These are phyloP conservation scores for Phytopythium chamaehyphon DNA, from an alignment of 352 stramenopile genomes.

Conservation along the genomic window DNA sequence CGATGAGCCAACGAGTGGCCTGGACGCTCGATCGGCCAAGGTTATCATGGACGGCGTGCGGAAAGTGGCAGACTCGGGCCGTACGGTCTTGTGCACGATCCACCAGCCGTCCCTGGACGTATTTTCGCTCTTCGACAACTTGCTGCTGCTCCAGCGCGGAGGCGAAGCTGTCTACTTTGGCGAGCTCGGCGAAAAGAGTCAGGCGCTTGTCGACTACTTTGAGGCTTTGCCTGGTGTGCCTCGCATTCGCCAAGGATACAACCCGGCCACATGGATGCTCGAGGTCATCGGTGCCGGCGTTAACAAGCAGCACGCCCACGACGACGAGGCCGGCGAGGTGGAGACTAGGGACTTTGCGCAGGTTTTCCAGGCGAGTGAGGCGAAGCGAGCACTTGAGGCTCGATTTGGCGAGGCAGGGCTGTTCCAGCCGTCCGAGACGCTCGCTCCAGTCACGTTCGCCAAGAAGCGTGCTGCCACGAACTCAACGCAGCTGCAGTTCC, in stretches of 20 bases:
- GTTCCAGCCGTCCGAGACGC: constrained; percentile 19
- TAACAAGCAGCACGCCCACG: constrained; percentile 19
- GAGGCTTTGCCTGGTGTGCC: constrained; percentile 57
- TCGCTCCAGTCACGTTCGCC: constrained; percentile 24
- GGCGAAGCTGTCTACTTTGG: constrained; percentile 61
- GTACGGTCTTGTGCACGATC: constrained; percentile 90
- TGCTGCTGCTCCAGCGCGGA: constrained; percentile 80
- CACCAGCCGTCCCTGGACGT: constrained; percentile 90
- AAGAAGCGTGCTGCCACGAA: constrained; percentile 42
- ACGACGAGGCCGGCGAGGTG: constrained; percentile 31
- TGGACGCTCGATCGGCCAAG: constrained; percentile 86
- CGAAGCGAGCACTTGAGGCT: constrained; percentile 20
- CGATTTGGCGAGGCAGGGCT: constrained; percentile 24
- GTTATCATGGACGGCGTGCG: constrained; percentile 87
- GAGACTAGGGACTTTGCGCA: constrained; percentile 23
- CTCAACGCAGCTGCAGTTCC: constrained; percentile 34
- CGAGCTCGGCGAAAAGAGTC: constrained; percentile 25
- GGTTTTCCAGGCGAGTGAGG: constrained; percentile 28
- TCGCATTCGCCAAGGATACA: constrained; percentile 64
- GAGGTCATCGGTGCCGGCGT: constrained; percentile 62
- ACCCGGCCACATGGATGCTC: constrained; percentile 67
- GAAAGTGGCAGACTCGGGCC: constrained; percentile 74
- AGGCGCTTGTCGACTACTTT: constrained; percentile 48
- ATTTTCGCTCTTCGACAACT: constrained; percentile 87
- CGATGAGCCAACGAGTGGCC: constrained; percentile 88